Percentiles rank a stretch among this genome's conserved stretches.
phyloP scores from a whole-genome alignment of 257 asterid genomes.

The Solanum sparsipilum region DNA sequence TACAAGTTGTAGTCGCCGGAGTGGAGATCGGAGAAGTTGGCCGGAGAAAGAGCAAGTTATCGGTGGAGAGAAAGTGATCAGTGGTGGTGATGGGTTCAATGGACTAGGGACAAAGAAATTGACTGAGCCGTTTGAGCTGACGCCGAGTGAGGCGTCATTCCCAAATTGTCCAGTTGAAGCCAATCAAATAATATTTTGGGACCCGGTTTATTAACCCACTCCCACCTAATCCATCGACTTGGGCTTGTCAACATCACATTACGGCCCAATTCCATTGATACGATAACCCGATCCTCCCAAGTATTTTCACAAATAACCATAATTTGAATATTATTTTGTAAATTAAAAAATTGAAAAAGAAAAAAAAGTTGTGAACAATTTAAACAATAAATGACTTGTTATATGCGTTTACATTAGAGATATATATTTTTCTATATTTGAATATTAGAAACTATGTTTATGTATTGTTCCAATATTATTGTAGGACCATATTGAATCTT shows the following conservation, averaged over 20 bases:
- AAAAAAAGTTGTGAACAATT: not conserved
- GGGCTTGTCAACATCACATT: not conserved
- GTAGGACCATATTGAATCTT: not conserved
- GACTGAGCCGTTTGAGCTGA: not conserved
- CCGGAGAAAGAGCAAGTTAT: not conserved
- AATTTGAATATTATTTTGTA: not conserved
- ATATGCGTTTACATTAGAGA: not conserved
- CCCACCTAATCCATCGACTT: not conserved
- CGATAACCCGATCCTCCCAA: not conserved
- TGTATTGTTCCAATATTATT: not conserved
- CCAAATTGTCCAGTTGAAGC: not conserved
- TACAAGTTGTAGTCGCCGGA: not conserved
- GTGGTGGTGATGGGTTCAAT: not conserved
- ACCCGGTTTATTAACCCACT: not conserved
- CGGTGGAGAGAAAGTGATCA: not conserved
- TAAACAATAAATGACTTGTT: not conserved
- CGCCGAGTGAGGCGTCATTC: not conserved
- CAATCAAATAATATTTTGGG: not conserved
- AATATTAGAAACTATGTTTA: not conserved
- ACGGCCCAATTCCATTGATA: not conserved
- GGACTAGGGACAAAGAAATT: not conserved
- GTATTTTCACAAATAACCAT: no score
- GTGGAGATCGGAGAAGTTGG: not conserved
- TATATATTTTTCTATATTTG: not conserved
- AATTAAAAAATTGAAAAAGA: not conserved